Percentiles rank a stretch among this genome's conserved stretches.
Conservation (phyloP, 768 basidiomycete genomes). For the Goffeauzyma gilvescens region DNA sequence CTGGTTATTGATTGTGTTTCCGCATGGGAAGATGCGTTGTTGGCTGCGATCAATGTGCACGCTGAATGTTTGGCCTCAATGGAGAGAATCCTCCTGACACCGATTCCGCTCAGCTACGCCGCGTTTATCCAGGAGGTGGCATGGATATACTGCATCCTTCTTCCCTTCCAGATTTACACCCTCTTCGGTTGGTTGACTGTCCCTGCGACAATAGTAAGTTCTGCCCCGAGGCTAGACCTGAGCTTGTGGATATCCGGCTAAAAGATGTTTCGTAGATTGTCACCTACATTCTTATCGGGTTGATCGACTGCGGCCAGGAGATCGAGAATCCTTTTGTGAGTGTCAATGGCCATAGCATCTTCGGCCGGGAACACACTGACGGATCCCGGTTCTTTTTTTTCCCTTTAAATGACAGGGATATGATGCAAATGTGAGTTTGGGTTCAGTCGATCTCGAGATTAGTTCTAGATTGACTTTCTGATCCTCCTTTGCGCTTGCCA, state of each 20-base stretch:
- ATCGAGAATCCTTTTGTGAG: conserved; percentile 13
- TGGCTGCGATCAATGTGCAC: conserved; percentile 15
- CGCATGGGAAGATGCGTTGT: conserved; percentile 20
- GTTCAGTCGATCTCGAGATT: background rate
- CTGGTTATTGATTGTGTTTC: background rate
- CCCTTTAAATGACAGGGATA: conserved; percentile 3
- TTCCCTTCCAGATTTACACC: conserved; percentile 28
- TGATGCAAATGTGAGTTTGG: conserved; percentile 6
- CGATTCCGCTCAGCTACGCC: conserved; percentile 27
- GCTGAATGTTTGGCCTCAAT: conserved; percentile 19
- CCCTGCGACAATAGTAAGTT: conserved; percentile 23
- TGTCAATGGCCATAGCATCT: background rate
- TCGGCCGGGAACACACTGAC: background rate
- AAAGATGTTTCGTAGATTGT: conserved; percentile 13
- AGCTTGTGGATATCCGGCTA: background rate
- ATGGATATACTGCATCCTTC: conserved; percentile 24
- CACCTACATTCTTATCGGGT: conserved; percentile 24
- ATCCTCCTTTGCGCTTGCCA: background rate
- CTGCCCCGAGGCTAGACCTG: background rate
- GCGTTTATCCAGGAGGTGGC: conserved; percentile 29
- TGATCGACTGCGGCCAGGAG: conserved; percentile 10
- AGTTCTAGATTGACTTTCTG: background rate
- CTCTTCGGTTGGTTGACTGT: conserved; percentile 29
- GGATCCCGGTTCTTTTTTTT: background rate
- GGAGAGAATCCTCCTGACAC: conserved; percentile 29